These are phyloP conservation scores for Hura crepitans DNA, from an alignment of 441 rosid genomes.

Conservation along the genomic window DNA sequence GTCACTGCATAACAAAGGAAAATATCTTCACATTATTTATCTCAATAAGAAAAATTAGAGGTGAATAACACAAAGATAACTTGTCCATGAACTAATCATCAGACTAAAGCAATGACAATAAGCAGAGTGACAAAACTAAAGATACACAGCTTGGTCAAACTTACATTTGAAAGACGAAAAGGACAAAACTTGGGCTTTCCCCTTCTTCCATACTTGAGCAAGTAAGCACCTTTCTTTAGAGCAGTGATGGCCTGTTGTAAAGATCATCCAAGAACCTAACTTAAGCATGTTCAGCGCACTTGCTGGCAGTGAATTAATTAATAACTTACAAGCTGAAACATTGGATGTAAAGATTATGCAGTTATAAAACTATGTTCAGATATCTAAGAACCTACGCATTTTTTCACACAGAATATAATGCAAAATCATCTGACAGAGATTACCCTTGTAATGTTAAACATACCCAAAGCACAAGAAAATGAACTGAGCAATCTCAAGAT, in stretches of 20 bases:
- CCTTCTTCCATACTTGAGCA: slow-evolving; percentile 96
- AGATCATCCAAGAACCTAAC: slow-evolving; percentile 37
- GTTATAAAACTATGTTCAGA: slow-evolving; percentile 6
- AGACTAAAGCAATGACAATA: slow-evolving; percentile 1
- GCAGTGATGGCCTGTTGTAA: slow-evolving; percentile 85
- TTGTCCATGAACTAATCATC: slow-evolving; percentile 9
- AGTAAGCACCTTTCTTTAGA: slow-evolving; percentile 86
- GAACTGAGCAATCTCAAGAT: background rate
- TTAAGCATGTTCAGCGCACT: slow-evolving; percentile 28
- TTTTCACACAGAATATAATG: background rate
- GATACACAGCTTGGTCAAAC: slow-evolving; percentile 22
- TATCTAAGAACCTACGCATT: background rate
- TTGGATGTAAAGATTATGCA: slow-evolving; percentile 17
- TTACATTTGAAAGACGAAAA: slow-evolving; percentile 93
- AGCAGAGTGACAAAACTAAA: background rate
- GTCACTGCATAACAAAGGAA: background rate
- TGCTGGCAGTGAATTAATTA: slow-evolving; percentile 1
- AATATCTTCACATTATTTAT: background rate
- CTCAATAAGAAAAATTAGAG: background rate
- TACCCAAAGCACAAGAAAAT: background rate
- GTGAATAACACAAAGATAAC: background rate
- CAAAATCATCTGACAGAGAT: background rate
- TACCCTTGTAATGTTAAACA: background rate
- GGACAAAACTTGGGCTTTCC: slow-evolving; percentile 99
- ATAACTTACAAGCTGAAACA: slow-evolving; percentile 6